These are phyloP conservation scores for Trichoderma parareesei DNA, from an alignment of 495 filamentous ascomycete genomes.

Conservation along the genomic window DNA sequence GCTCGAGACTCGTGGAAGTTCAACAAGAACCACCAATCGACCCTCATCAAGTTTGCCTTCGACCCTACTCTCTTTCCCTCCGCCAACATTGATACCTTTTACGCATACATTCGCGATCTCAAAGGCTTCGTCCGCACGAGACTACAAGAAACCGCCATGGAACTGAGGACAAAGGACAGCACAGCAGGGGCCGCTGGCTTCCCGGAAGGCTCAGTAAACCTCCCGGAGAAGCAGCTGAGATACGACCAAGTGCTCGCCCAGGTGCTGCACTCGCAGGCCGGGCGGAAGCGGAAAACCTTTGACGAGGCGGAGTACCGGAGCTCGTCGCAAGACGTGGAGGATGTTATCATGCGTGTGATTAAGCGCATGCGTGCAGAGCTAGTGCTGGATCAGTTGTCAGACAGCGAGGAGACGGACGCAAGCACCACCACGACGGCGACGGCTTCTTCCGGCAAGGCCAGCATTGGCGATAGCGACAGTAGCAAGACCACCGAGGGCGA, in stretches of 20 bases:
- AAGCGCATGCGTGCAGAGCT: conserved; percentile 44
- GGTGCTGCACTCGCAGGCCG: conserved; percentile 29
- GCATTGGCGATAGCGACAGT: conserved; percentile 11
- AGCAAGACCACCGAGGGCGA: conserved; percentile 15
- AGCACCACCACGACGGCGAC: conserved; percentile 25
- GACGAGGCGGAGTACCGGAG: conserved; percentile 40
- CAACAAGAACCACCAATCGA: conserved; percentile 79
- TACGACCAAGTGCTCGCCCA: conserved; percentile 49
- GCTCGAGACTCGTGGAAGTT: conserved; percentile 74
- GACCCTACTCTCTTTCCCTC: conserved; percentile 56
- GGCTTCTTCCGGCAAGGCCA: conserved; percentile 17
- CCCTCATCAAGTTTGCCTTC: conserved; percentile 74
- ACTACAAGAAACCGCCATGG: conserved; percentile 52
- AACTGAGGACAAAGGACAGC: conserved; percentile 43
- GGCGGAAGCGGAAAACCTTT: conserved; percentile 31
- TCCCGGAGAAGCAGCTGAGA: conserved; percentile 36
- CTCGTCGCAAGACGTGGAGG: conserved; percentile 32
- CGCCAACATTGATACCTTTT: conserved; percentile 53
- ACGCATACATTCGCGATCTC: conserved; percentile 63
- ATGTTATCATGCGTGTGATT: conserved; percentile 35
- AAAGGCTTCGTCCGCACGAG: conserved; percentile 57
- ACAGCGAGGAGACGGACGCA: conserved; percentile 27
- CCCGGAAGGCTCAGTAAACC: conserved; percentile 31
- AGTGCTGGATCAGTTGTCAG: conserved; percentile 37
- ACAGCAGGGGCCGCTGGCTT: conserved; percentile 35